Conservation (phyloP, 768 basidiomycete species). For the Pleurotus citrinopileatus region DNA sequence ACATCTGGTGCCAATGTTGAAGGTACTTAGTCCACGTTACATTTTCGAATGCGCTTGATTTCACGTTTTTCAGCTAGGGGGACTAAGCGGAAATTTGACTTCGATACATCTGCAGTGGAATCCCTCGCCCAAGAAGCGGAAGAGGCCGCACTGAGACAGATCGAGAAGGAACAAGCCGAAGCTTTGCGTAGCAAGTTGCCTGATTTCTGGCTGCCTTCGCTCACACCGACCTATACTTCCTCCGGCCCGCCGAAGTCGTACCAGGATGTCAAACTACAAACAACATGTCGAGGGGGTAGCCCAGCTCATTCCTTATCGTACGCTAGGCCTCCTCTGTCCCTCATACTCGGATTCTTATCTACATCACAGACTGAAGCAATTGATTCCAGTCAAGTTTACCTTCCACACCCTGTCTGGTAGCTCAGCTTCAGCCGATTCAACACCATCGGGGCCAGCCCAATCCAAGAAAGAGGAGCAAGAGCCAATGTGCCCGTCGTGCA, state of each 20-base stretch:
- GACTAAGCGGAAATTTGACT: conserved; percentile 83
- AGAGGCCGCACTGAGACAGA: conserved; percentile 77
- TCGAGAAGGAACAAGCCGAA: conserved; percentile 85
- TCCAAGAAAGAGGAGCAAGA: conserved; percentile 51
- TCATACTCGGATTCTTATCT: no score
- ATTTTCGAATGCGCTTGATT: neutral
- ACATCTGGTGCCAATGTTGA: conserved; percentile 40
- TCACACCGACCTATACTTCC: conserved; percentile 80
- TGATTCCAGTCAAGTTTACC: conserved; percentile 80
- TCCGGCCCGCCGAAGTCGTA: conserved; percentile 61
- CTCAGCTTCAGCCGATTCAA: conserved; percentile 34
- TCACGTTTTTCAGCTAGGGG: conserved; percentile 41
- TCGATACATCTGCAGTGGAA: conserved; percentile 72
- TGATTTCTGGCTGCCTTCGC: conserved; percentile 94
- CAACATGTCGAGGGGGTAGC: conserved; percentile 81
- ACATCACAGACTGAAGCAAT: conserved; percentile 67
- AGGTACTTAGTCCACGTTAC: conserved; percentile 18
- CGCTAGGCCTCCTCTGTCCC: conserved; percentile 31
- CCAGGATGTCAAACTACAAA: conserved; percentile 81
- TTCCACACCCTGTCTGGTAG: conserved; percentile 40
- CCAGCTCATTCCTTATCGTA: conserved; percentile 78
- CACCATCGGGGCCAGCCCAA: conserved; percentile 35
- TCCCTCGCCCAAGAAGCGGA: conserved; percentile 77
- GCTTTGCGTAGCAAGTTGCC: conserved; percentile 86
- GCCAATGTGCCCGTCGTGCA: conserved; percentile 87